Percentiles rank a stretch among this genome's conserved stretches.
Evolutionary conservation across 2,329 filamentous ascomycete species (phyloP).

Genomic region (Colletotrichum eremochloae): DNA sequence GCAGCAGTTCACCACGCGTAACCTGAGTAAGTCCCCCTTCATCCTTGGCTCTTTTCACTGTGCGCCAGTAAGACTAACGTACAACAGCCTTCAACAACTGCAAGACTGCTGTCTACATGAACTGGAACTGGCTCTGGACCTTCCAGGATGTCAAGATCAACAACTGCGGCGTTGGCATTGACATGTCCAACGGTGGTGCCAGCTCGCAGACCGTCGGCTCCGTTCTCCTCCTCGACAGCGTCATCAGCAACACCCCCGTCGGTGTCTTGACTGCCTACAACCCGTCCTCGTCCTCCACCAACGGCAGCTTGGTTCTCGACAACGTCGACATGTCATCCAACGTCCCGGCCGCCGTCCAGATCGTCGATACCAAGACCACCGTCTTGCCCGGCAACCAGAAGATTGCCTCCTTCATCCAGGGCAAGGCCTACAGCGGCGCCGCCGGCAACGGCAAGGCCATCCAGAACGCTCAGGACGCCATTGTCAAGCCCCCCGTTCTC

Average conservation of each 20-base stretch:
- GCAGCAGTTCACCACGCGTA: slow-evolving; percentile 89
- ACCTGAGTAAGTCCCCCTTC: slow-evolving; percentile 64
- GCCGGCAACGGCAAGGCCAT: slow-evolving; percentile 61
- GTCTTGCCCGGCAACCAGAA: slow-evolving; percentile 79
- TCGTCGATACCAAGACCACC: slow-evolving; percentile 65
- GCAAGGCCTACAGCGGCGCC: slow-evolving; percentile 74
- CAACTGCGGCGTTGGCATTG: slow-evolving; percentile 80
- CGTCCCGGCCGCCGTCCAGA: slow-evolving; percentile 75
- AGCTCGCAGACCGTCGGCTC: slow-evolving; percentile 85
- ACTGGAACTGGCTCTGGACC: slow-evolving; percentile 92
- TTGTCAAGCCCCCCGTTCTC: slow-evolving; percentile 76
- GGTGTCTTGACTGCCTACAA: slow-evolving; percentile 84
- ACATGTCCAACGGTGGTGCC: slow-evolving; percentile 77
- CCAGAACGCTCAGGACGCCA: slow-evolving; percentile 69
- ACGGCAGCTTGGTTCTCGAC: slow-evolving; percentile 86
- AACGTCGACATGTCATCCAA: slow-evolving; percentile 86
- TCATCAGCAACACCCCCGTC: slow-evolving; percentile 79
- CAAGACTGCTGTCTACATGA: slow-evolving; percentile 87
- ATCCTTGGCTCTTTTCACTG: not conserved
- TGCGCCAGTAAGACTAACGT: not conserved
- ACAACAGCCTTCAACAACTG: slow-evolving; percentile 75
- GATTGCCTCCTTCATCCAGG: slow-evolving; percentile 83
- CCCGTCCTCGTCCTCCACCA: slow-evolving; percentile 72
- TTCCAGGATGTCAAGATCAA: slow-evolving; percentile 83
- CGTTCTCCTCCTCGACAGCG: slow-evolving; percentile 84